Evolutionary conservation across 768 basidiomycete species (phyloP), one percentile per base, ranked within the genome.

Genomic region (Glaciozyma antarctica): DNA sequence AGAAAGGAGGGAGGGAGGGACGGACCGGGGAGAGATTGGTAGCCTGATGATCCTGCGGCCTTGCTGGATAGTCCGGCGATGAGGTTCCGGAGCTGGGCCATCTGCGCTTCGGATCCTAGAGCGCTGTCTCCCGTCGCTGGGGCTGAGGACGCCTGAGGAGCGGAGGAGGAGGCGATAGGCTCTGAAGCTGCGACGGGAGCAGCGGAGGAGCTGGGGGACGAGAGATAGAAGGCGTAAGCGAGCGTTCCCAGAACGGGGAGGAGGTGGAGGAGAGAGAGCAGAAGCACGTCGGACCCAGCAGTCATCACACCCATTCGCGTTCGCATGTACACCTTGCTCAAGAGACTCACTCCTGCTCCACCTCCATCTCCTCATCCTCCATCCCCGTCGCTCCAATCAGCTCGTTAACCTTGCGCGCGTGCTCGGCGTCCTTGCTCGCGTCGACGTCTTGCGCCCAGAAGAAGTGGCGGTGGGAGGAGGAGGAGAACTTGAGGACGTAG

Each of bases 361-460:
- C 63, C 55, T 34, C 49, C 28, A 13, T 22, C 51, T 47, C 68
- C 34, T 47, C 58, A 38, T n/a, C n/a, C 38, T 34, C 52, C 32
- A 0, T 49, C 2, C 60, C 63, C n/a, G 56, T 60, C 12, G 55
- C 66, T 2, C 71, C 70, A 28, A 74, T 73, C 17, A 74, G 55
- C 47, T 64, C 63, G 58, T 74, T 74, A 26, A 74, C 65, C 49
- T 48, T 52, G 15, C 34, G 22, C 0, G 49, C 49, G 12, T 57
- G 22, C 19, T 43, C 16, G 9, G 60, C 59, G 32, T 70, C 61
- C 21, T 63, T 24, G 3, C 47, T 8, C 12, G 47, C 7, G 32
- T 68, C 61, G 26, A 34, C 44, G 49, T 73, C 69, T 58, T 74
- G 73, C 45, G 47, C 21, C 73, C 73, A 74, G 65, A 63, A 74